Evolutionary conservation across 345 rosid species (phyloP), one percentile per base, ranked within the genome.

Genomic region (Punica granatum): DNA sequence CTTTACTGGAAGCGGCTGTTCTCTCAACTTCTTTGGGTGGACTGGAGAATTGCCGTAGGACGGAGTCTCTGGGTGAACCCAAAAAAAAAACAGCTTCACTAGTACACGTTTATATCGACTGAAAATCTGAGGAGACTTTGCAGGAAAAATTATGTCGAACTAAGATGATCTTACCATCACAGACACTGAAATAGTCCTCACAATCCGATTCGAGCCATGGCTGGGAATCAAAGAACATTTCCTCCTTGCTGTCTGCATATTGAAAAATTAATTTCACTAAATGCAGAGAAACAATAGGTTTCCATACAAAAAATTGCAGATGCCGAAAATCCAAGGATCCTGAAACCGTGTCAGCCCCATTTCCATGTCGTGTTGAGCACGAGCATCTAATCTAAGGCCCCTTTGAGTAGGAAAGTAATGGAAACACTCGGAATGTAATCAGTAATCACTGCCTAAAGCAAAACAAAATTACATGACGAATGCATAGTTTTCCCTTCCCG

Each of bases 151-250:
- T 26, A 61, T 56, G 41, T 6, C 44, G 21, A 31, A 39, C 6
- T 56, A 12, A 56, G 61, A 56, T 56, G 60, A 64, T 13, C 76
- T 73, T 65, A 85, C 93, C 90, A 18, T 86, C 84, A 73, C 77
- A 70, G 53, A 82, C 82, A 71, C 90, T 88, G 74, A 73, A 75
- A 68, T 73, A 88, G 68, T 88, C 90, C 74, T 88, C 93, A 63
- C 76, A 66, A 48, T 88, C 93, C 46, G 93, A 88, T 0, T 85
- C 93, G 54, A 84, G 39, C 86, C 87, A 82, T 14, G 83, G 65
- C 26, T 81, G 78, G 33, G 93, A 82, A 67, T 88, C 93, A 35
- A 88, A 84, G 70, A 74, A 88, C 41, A 67, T 70, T 41, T 80
- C 88, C 15, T 73, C 80, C 63, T 59, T 74, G 42, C 32, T 30